A percentile compares a stretch with the other conserved stretches of the same genome.
These are phyloP conservation scores for Rhodotorula mucilaginosa DNA, from an alignment of 1,284 basidiomycete species.

Conservation along the genomic window DNA sequence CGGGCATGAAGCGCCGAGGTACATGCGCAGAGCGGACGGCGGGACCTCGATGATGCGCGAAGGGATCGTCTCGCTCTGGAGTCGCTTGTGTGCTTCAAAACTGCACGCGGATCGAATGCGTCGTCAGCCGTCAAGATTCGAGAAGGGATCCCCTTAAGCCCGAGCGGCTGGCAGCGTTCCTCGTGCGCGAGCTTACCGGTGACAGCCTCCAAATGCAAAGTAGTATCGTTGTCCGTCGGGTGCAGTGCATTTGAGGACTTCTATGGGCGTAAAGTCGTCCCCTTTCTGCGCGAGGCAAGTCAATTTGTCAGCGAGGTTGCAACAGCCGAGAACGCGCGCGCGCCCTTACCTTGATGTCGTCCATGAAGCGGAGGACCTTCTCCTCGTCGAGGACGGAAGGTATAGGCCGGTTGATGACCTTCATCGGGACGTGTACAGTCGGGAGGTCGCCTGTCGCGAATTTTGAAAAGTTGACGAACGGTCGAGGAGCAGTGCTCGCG, in stretches of 20 bases:
- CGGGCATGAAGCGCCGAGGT: conserved; percentile 50
- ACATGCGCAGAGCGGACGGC: conserved; percentile 48
- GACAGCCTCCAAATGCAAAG: conserved; percentile 52
- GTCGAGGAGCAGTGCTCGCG: neutral
- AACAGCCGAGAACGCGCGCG: no score
- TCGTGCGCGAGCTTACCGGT: conserved; percentile 41
- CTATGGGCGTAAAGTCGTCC: conserved; percentile 52
- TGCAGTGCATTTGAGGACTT: conserved; percentile 48
- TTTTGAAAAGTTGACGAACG: conserved; percentile 26
- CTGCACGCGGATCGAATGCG: conserved; percentile 13
- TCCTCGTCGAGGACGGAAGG: conserved; percentile 50
- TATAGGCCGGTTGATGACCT: conserved; percentile 50
- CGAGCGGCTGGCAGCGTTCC: neutral
- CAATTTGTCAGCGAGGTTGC: neutral
- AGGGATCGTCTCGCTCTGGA: conserved; percentile 48
- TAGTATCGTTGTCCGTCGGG: conserved; percentile 48
- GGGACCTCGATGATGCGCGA: conserved; percentile 52
- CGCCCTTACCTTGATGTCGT: conserved; percentile 48
- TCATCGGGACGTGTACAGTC: conserved; percentile 47
- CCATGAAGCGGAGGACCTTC: conserved; percentile 51
- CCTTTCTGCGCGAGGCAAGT: conserved; percentile 43
- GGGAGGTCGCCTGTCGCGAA: conserved; percentile 20
- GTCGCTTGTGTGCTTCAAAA: conserved; percentile 51
- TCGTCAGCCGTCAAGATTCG: neutral
- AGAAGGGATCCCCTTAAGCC: neutral